These are phyloP conservation scores for Cetraspora pellucida DNA, from an alignment of 192 early-diverging fungal genomes.

Conservation along the genomic window DNA sequence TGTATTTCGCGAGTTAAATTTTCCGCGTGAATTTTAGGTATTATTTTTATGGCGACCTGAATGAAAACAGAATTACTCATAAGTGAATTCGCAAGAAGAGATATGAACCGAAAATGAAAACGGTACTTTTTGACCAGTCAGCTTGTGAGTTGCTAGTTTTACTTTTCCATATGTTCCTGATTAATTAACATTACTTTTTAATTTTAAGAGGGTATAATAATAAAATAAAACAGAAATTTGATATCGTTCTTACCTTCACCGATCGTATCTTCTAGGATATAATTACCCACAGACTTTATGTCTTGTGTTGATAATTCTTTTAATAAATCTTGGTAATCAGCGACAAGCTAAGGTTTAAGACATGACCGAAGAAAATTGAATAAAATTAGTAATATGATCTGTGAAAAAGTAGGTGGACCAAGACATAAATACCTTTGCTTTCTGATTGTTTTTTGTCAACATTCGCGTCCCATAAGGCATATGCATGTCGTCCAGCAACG, in stretches of 20 bases:
- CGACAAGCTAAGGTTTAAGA: slow-evolving; percentile 50
- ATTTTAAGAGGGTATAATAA: background rate
- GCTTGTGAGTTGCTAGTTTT: slow-evolving; percentile 59
- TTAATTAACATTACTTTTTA: background rate
- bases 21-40: slow-evolving; percentile 60
- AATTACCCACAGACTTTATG: slow-evolving; percentile 57
- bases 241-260: slow-evolving; percentile 48
- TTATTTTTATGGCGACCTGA: slow-evolving; percentile 65
- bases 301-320: slow-evolving; percentile 60
- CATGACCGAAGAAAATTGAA: too few relatives aligned
- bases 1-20: slow-evolving; percentile 66
- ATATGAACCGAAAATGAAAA: background rate
- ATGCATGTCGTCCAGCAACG: slow-evolving; percentile 38
- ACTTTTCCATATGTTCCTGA: slow-evolving; percentile 68
- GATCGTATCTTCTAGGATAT: slow-evolving; percentile 56
- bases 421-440: slow-evolving; percentile 51
- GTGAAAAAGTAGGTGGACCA: background rate
- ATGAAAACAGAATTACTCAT: background rate
- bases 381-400: background rate
- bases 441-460: slow-evolving; percentile 40
- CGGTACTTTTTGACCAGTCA: slow-evolving; percentile 53
- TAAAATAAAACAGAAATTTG: background rate
- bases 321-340: slow-evolving; percentile 61
- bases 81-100: too few relatives aligned
- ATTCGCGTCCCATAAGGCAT: slow-evolving; percentile 17